These are phyloP conservation scores for Pyrrhoderma noxium DNA, from an alignment of 1,284 basidiomycete genomes.

Conservation along the genomic window DNA sequence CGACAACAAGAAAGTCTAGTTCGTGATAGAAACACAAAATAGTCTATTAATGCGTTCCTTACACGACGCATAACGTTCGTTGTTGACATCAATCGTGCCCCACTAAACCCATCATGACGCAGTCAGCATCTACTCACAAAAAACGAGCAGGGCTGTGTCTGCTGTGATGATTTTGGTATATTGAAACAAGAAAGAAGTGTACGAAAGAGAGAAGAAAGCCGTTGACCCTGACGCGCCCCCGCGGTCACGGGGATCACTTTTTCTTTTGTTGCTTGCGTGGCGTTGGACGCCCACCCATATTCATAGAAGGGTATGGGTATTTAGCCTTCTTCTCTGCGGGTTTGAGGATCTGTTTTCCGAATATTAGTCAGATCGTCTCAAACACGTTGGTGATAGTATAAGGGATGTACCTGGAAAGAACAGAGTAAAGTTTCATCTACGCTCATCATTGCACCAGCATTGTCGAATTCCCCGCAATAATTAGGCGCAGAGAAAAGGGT, in stretches of 20 bases:
- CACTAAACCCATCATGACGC: too few species aligned
- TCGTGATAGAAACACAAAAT: too few species aligned
- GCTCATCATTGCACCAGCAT: conserved; percentile 99
- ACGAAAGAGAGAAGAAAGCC: conserved; percentile 21
- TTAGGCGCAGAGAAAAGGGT: conserved; percentile 98
- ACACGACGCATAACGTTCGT: too few species aligned
- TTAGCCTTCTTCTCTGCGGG: conserved; percentile 98
- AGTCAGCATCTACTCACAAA: conserved; percentile 8
- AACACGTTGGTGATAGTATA: neutral
- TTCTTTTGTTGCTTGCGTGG: conserved; percentile 85
- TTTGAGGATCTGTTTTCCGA: conserved; percentile 76
- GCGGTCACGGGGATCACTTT: conserved; percentile 72
- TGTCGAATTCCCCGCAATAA: conserved; percentile 98
- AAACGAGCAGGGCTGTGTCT: conserved; percentile 21
- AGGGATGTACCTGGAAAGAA: conserved; percentile 86
- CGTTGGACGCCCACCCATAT: conserved; percentile 64
- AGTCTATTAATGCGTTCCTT: too few species aligned
- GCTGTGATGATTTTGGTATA: conserved; percentile 13
- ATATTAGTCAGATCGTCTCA: neutral
- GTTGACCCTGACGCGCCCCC: conserved; percentile 45
- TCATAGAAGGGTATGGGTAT: conserved; percentile 79
- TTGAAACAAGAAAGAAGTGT: conserved; percentile 16
- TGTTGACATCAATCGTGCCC: too few species aligned
- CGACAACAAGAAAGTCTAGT: too few species aligned
- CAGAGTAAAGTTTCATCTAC: conserved; percentile 97